These are phyloP conservation scores for Strobilomyces dryophilus DNA, from an alignment of 768 basidiomycete species.

Conservation along the genomic window DNA sequence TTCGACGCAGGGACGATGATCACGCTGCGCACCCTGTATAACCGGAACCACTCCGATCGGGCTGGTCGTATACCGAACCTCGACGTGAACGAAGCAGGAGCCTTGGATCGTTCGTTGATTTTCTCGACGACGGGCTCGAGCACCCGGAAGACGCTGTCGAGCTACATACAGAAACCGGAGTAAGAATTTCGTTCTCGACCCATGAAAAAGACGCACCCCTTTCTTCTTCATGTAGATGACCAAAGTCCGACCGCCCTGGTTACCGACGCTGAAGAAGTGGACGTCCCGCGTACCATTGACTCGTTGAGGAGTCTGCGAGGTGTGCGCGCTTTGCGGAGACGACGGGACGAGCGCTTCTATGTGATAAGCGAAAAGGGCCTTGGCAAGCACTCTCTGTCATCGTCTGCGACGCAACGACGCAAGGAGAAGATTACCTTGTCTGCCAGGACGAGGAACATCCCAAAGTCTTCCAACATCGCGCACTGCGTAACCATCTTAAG, in stretches of 20 bases:
- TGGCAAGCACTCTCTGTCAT: not conserved
- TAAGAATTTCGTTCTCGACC: conserved; percentile 5
- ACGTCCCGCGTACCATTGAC: conserved; percentile 89
- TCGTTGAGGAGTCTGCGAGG: conserved; percentile 81
- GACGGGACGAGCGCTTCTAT: conserved; percentile 96
- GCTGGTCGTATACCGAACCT: conserved; percentile 75
- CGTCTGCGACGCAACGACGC: not conserved
- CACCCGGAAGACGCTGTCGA: conserved; percentile 93
- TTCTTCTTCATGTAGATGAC: conserved; percentile 97
- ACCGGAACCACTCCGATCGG: conserved; percentile 91
- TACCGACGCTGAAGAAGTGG: conserved; percentile 93
- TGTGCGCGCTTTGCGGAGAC: conserved; percentile 60
- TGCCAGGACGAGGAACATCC: conserved; percentile 92
- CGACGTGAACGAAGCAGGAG: conserved; percentile 65
- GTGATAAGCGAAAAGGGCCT: conserved; percentile 90
- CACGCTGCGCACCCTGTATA: conserved; percentile 58
- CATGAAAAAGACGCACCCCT: conserved; percentile 43
- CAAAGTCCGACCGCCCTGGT: conserved; percentile 79
- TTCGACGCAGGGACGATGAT: not conserved
- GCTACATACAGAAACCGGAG: conserved; percentile 34
- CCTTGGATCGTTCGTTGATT: conserved; percentile 73
- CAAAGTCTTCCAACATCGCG: conserved; percentile 94
- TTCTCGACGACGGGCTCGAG: conserved; percentile 95
- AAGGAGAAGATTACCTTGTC: conserved; percentile 58
- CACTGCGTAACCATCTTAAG: conserved; percentile 92